Base-by-base conservation (phyloP, 140 eudicot genomes). In the Cichorium intybus region DNA sequence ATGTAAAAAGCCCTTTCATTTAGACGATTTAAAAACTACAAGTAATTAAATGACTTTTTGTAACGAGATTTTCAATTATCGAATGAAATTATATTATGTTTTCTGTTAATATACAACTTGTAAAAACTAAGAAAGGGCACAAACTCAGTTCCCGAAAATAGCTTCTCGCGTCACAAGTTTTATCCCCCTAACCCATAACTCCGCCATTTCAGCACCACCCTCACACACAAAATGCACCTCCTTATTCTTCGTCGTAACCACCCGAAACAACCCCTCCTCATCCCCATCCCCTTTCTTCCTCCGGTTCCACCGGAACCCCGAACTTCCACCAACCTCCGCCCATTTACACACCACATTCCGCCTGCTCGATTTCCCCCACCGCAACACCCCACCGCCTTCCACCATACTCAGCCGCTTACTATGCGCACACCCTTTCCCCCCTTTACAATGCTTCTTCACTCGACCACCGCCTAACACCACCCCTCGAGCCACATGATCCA, bases 161-260 rank as follows among this genome's bases (percentile, higher is more conserved):
- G 88, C 96, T 62, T 90, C 88, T 29, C 77, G 62, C 17, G 96
- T 90, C 62, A 87, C 90, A 51, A 90, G 80, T 70, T 72, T 79
- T 56, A 90, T 90, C 64, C 97, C 97, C 62, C 95, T 77, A 1
- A 80, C 95, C 97, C 97, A 90, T 65, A 90, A 61, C 80, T 84
- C 75, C 1, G 97, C 97, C 77, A 68, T 77, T 12, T 82, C 86
- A 31, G 20, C 58, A 52, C 95, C 97, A 70, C 93, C 97, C 6
- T 75, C 86, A 21, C 95, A 90, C 63, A 86, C 85, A 84, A 90
- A 90, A 82, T 90, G 97, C 37, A 90, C 75, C 76, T 90, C 97
- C 76, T 75, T 87, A 66, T 90, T 87, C 83, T 53, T 87, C 4
- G 88, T 90, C 16, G 97, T 90, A 45, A 84, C 74, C 62, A 90